Evolutionary conservation across 331 rosid species (phyloP), one percentile per base, ranked within the genome.

Genomic region (Phaseolus coccineus): DNA sequence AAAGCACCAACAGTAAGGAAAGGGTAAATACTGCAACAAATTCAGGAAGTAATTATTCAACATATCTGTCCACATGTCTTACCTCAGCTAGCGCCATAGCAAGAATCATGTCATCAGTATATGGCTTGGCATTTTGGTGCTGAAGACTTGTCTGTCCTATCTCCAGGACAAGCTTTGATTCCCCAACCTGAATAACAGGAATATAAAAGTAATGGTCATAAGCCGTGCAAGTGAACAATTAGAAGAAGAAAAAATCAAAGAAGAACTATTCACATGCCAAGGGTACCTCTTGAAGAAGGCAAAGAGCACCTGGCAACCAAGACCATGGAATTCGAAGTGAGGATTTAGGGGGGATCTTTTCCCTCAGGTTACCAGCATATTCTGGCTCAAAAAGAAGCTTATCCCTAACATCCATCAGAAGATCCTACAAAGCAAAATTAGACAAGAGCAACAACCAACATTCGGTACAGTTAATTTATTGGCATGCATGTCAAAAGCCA

Each of bases 71-170:
- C 73, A 73, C 37, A 85, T 74, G 81, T 77, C 92, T 81, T 91
- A 95, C 99, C 98, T 96, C 97, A 35, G 99, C 98, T 73, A 96
- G 80, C 0, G 93, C 97, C 98, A 96, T 91, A 52, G 99, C 89
- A 59, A 96, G 96, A 84, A 96, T 87, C 77, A 96, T 83, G 86
- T 96, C 99, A 71, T 91, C 94, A 59, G 87, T 64, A 81, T 90
- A 86, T 44, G 93, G 93, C 84, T 96, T 91, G 51, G 93, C 91
- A 86, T 91, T 93, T 83, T 86, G 92, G 83, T 80, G 92, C 79
- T 86, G 93, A 84, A 93, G 88, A 79, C 86, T 88, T 61, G 78
- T 78, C 59, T 80, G 88, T 16, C 97, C 99, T 82, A 89, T 87
- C 75, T 89, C 92, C 75, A 93, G 86, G 62, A 89, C 97, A 70